Conservation (phyloP, 805 yeast species). For the Kazachstania taianensis region DNA sequence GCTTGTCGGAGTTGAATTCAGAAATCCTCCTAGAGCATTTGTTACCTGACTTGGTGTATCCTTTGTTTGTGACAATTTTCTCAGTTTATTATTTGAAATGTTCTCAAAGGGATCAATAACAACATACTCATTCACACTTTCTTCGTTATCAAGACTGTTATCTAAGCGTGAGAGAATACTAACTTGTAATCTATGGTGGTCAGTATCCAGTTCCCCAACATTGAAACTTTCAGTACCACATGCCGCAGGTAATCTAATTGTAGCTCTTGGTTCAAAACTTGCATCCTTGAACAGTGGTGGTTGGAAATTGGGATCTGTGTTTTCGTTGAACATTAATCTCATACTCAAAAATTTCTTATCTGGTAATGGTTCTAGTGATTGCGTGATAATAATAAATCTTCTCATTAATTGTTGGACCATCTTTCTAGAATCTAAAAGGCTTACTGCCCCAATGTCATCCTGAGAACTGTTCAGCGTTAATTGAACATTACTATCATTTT, state of each 20-base stretch:
- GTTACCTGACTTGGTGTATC: slow-evolving; percentile 25
- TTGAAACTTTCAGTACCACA: slow-evolving; percentile 10
- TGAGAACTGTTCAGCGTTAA: slow-evolving; percentile 15
- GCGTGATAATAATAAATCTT: slow-evolving; percentile 43
- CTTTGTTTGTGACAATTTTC: not conserved
- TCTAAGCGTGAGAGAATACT: slow-evolving; percentile 24
- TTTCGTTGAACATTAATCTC: slow-evolving; percentile 40
- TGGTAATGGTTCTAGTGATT: slow-evolving; percentile 44
- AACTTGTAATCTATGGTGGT: slow-evolving; percentile 24
- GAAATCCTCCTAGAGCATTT: slow-evolving; percentile 20
- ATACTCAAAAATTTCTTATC: slow-evolving; percentile 36
- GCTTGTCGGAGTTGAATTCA: slow-evolving; percentile 19
- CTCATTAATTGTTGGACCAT: slow-evolving; percentile 41
- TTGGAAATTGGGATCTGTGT: slow-evolving; percentile 39
- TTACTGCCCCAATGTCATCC: slow-evolving; percentile 10
- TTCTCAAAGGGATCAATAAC: slow-evolving; percentile 26
- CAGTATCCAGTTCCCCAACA: slow-evolving; percentile 29
- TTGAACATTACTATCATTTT: slow-evolving; percentile 17
- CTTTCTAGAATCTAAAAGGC: slow-evolving; percentile 33
- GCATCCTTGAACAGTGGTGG: slow-evolving; percentile 41
- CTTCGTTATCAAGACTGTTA: slow-evolving; percentile 6
- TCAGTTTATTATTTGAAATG: not conserved
- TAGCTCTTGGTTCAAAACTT: slow-evolving; percentile 27
- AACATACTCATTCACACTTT: slow-evolving; percentile 5
- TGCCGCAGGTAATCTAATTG: slow-evolving; percentile 23